Conservation (phyloP, 2,329 filamentous ascomycete genomes). For the Penicillium sp. region DNA sequence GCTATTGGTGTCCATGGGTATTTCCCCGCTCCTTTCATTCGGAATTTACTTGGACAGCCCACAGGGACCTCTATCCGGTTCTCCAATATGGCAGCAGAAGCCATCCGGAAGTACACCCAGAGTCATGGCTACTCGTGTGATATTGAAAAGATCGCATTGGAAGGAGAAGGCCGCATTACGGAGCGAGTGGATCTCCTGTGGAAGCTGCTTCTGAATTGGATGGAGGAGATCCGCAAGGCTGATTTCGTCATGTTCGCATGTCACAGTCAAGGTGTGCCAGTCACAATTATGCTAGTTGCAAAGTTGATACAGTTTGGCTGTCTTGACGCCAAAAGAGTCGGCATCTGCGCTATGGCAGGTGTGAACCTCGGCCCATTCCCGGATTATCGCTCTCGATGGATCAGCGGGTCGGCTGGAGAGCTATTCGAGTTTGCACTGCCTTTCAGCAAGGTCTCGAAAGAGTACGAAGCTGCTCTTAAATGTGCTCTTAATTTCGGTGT, state of each 20-base stretch:
- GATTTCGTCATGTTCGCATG: constrained; percentile 92
- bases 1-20: constrained; percentile 94
- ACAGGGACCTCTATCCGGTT: constrained; percentile 95
- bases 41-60: constrained; percentile 89
- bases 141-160: constrained; percentile 89
- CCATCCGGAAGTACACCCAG: constrained; percentile 80
- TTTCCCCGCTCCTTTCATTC: constrained; percentile 81
- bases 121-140: constrained; percentile 71
- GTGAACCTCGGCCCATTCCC: constrained; percentile 91
- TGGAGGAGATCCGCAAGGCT: constrained; percentile 80
- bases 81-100: constrained; percentile 78
- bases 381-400: constrained; percentile 84
- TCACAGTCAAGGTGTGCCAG: constrained; percentile 93
- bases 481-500: constrained; percentile 75
- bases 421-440: constrained; percentile 90
- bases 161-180: constrained; percentile 88
- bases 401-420: constrained; percentile 89
- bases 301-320: constrained; percentile 91
- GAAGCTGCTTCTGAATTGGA: constrained; percentile 93
- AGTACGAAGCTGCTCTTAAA: constrained; percentile 74
- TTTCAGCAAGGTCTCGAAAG: constrained; percentile 75
- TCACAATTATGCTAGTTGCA: constrained; percentile 86
- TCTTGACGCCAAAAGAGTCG: constrained; percentile 72
- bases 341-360: constrained; percentile 85
- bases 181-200: constrained; percentile 90